Evolutionary conservation across 192 early-diverging fungal genomes (phyloP).

Genomic region (Entomortierella lignicola): DNA sequence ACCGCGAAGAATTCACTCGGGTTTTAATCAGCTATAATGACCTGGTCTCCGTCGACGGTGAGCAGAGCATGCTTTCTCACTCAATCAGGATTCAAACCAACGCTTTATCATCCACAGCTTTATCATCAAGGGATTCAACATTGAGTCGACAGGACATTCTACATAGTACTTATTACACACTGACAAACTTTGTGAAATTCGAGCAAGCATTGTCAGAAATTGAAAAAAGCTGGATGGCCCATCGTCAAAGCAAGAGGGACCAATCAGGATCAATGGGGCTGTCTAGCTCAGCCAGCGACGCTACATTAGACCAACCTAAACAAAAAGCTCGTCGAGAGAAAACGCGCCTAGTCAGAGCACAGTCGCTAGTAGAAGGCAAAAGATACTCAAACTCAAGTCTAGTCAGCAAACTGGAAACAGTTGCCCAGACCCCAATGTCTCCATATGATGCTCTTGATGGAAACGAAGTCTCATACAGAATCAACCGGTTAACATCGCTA

Average conservation of each 20-base stretch:
- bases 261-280: background rate
- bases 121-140: background rate
- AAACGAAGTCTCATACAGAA: background rate
- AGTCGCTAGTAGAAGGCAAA: background rate
- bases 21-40: slow-evolving; percentile 58
- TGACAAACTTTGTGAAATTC: slow-evolving; percentile 57
- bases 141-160: background rate
- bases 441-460: background rate
- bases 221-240: slow-evolving; percentile 13
- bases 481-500: too few relatives aligned
- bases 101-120: background rate
- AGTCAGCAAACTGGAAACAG: background rate
- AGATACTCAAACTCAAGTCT: background rate
- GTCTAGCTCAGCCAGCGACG: background rate
- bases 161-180: slow-evolving; percentile 53
- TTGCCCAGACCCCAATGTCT: background rate
- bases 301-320: background rate
- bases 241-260: background rate
- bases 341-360: background rate
- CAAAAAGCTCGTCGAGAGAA: background rate
- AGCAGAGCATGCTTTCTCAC: slow-evolving; percentile 61
- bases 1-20: slow-evolving; percentile 54
- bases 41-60: slow-evolving; percentile 55
- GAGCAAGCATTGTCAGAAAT: slow-evolving; percentile 57
- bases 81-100: slow-evolving; percentile 46